phyloP scores from a whole-genome alignment of 805 yeast genomes.

The Metschnikowia noctiluminum region DNA sequence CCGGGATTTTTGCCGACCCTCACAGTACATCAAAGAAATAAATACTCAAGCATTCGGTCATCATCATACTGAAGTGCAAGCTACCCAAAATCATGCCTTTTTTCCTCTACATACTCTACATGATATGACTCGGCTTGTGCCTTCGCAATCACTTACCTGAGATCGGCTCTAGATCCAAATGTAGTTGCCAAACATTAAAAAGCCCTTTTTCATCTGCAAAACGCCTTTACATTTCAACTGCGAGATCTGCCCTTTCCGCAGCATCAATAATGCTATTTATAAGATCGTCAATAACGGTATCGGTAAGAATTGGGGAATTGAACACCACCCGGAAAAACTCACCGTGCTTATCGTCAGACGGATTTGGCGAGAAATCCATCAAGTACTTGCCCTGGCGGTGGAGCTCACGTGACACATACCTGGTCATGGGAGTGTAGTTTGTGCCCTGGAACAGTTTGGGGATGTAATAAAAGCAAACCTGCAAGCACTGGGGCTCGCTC shows the following conservation, averaged over 20 bases:
- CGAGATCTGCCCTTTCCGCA: slow-evolving; percentile 17
- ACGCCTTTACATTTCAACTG: slow-evolving; percentile 2
- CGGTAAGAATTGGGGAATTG: slow-evolving; percentile 58
- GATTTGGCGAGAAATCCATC: slow-evolving; percentile 75
- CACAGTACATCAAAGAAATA: too few relatives aligned
- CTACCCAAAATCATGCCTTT: too few relatives aligned
- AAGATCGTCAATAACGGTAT: slow-evolving; percentile 34
- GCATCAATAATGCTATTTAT: slow-evolving; percentile 27
- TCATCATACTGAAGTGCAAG: too few relatives aligned
- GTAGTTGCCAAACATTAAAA: neutral
- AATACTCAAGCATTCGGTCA: too few relatives aligned
- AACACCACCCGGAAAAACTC: slow-evolving; percentile 85
- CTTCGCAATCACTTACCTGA: too few relatives aligned
- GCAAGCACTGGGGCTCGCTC: slow-evolving; percentile 70
- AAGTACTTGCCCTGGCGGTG: slow-evolving; percentile 65
- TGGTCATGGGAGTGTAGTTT: slow-evolving; percentile 49
- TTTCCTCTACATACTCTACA: too few relatives aligned
- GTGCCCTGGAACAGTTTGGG: slow-evolving; percentile 34
- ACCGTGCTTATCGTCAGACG: slow-evolving; percentile 51
- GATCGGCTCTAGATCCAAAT: neutral
- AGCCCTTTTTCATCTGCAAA: too few relatives aligned
- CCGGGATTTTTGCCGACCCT: too few relatives aligned
- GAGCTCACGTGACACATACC: slow-evolving; percentile 57
- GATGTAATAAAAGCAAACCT: slow-evolving; percentile 75
- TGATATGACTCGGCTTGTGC: too few relatives aligned